These are phyloP conservation scores for Clitopilus hobsonii DNA, from an alignment of 768 basidiomycete species.

Conservation along the genomic window DNA sequence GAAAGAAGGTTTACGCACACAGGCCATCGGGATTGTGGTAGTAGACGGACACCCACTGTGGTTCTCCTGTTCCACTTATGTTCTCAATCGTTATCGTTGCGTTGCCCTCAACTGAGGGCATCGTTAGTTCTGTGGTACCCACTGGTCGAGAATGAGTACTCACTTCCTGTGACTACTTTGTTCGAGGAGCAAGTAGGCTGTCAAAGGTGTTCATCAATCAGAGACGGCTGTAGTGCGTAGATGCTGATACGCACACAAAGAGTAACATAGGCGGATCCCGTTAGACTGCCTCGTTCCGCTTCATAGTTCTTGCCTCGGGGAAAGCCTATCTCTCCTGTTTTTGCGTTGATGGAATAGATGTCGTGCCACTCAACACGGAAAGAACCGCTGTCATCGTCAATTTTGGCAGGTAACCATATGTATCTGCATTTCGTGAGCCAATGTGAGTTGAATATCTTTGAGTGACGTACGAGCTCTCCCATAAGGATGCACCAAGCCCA, in stretches of 20 bases:
- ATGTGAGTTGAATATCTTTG: too few relatives aligned
- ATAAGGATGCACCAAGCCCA: neutral
- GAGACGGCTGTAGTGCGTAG: neutral
- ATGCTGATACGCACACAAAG: slow-evolving; percentile 13
- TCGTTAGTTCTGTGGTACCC: neutral
- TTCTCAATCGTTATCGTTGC: slow-evolving; percentile 19
- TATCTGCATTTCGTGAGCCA: too few relatives aligned
- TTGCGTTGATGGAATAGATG: slow-evolving; percentile 17
- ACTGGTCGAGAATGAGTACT: neutral
- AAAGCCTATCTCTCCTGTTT: slow-evolving; percentile 13
- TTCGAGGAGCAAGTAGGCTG: slow-evolving; percentile 18
- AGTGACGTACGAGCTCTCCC: slow-evolving; percentile 1
- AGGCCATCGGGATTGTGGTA: slow-evolving; percentile 21
- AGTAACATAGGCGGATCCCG: slow-evolving; percentile 18
- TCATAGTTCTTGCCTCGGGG: slow-evolving; percentile 18
- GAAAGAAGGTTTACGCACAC: slow-evolving; percentile 10
- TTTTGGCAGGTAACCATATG: slow-evolving; percentile 20
- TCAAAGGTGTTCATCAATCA: neutral
- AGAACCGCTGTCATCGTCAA: slow-evolving; percentile 19
- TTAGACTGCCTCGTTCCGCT: slow-evolving; percentile 14
- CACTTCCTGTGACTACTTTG: slow-evolving; percentile 17
- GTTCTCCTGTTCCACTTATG: slow-evolving; percentile 23
- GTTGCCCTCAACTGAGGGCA: slow-evolving; percentile 13
- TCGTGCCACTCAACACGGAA: slow-evolving; percentile 19
- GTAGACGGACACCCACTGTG: slow-evolving; percentile 26